Base-by-base conservation (phyloP, 768 basidiomycete species). In the Royoungia palumana region DNA sequence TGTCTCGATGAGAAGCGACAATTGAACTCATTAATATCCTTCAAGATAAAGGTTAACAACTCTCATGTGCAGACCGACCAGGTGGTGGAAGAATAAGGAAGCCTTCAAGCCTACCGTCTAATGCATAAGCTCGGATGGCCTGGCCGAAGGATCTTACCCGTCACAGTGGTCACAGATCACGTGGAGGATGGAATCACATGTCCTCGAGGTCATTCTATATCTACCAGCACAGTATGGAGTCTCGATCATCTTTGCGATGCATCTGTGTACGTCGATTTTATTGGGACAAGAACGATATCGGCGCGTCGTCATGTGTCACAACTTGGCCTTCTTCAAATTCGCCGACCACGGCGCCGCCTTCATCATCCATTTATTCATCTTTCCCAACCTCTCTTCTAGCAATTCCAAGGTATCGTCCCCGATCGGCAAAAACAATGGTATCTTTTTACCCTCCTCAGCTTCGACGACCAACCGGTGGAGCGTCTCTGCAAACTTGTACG, bases 1-100 rank as follows among this genome's bases (percentile, higher is more conserved):
- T 81, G 71, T 82, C 77, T 69, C 68, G 69, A 51, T 62, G 67
- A 55, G 67, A 64, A 60, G 68, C 57, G 56, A 51, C 60, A 63
- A 55, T 58, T 37, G 70, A 53, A 57, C 60, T 70, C 69, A 70
- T 70, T 45, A 57, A 67, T 60, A 36, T 25, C 46, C 41, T 49
- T 40, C 19, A 30, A 32, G 34, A 36, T 20, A 52, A 32, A 28
- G 25, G 32, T 37, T 37, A 14, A 35, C 21, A 11, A 14, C 41
- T 52, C 42, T 52, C 56, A 55, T 52, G 44, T 53, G 49, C 49
- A 41, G 38, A 16, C 24, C 17, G 37, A 34, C 13, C 39, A 44
- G n/a, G 16, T n/a, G 14, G 32, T 19, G 40, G 39, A 27, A 39
- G 32, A 45, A 39, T 20, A 28, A 34, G 24, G 24, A 12, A 28